Base-by-base conservation (phyloP, 2,329 filamentous ascomycete species). In the Beauveria australis region DNA sequence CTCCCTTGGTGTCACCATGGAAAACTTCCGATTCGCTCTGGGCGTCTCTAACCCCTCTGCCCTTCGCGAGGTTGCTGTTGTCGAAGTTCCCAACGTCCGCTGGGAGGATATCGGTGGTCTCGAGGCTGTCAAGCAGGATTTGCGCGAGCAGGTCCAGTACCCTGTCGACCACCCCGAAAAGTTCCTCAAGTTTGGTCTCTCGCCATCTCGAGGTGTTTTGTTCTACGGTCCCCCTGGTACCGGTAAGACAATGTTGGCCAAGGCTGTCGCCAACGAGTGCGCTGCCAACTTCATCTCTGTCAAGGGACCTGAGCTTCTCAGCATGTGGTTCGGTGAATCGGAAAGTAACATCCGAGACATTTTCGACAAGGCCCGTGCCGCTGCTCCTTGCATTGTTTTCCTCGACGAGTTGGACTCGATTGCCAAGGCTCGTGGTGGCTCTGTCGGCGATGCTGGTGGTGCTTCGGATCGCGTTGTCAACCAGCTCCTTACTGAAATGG, bases 281-380 rank as follows among this genome's bases (percentile, higher is more conserved):
- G 89, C 94, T 64, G 94, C 94, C 83, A 99, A 99, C 82, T 99
- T 99, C 81, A 97, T 99, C 74, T 99, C 94, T 46, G 89, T 99
- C 77, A 99, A 99, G 86, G 94, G 94, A 64, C 95, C 94, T 61
- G 94, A 99, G 76, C 83, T 99, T 71, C 86, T 99, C 70, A 97
- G 92, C 76, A 99, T 99, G 94, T 99, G 94, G 94, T 99, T 99
- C 73, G 94, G 94, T 87, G 94, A 99, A 81, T 99, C 94, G 59
- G 95, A 99, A 80, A 96, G 91, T 86, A 99, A 99, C 80, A 97
- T 99, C 67, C 91, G 94, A 74, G 94, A 99, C 75, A 99, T 99
- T 71, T 99, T 99, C 76, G 94, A 99, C 86, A 99, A 97, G 86
- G 94, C 94, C 66, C 91, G 94, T 73, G 95, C 94, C 65, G 94